phyloP scores from a whole-genome alignment of 768 basidiomycete genomes.

The Cyclocybe cylindracea region DNA sequence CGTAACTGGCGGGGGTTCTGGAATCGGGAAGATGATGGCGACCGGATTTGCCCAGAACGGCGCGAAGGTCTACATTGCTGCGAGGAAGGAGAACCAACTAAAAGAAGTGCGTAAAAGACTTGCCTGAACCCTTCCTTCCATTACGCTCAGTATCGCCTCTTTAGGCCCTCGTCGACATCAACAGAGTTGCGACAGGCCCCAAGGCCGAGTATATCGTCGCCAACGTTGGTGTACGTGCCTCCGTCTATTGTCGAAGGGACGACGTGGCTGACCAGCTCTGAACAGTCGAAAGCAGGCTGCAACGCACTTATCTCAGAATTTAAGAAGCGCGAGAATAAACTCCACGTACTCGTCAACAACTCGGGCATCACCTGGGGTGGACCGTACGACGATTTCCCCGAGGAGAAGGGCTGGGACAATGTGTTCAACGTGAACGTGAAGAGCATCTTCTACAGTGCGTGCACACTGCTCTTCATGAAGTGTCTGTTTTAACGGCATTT shows the following conservation, averaged over 20 bases:
- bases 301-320: slow-evolving; percentile 69
- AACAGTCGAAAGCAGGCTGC: slow-evolving; percentile 76
- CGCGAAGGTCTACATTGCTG: slow-evolving; percentile 87
- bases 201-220: slow-evolving; percentile 74
- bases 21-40: slow-evolving; percentile 86
- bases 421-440: slow-evolving; percentile 85
- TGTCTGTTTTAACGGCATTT: neutral
- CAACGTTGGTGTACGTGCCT: slow-evolving; percentile 62
- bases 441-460: slow-evolving; percentile 77
- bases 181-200: slow-evolving; percentile 53
- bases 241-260: neutral
- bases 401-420: slow-evolving; percentile 85
- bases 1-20: slow-evolving; percentile 82
- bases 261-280: neutral
- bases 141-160: neutral
- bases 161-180: slow-evolving; percentile 60
- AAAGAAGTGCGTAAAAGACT: slow-evolving; percentile 54
- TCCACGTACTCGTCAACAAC: slow-evolving; percentile 86
- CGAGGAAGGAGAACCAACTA: slow-evolving; percentile 77
- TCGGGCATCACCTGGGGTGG: slow-evolving; percentile 82
- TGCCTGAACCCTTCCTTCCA: neutral
- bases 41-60: slow-evolving; percentile 82
- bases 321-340: slow-evolving; percentile 65
- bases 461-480: neutral
- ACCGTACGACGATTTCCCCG: slow-evolving; percentile 67